phyloP scores from a whole-genome alignment of 371 early-diverging fungal genomes.

The Mucor plumbeus region DNA sequence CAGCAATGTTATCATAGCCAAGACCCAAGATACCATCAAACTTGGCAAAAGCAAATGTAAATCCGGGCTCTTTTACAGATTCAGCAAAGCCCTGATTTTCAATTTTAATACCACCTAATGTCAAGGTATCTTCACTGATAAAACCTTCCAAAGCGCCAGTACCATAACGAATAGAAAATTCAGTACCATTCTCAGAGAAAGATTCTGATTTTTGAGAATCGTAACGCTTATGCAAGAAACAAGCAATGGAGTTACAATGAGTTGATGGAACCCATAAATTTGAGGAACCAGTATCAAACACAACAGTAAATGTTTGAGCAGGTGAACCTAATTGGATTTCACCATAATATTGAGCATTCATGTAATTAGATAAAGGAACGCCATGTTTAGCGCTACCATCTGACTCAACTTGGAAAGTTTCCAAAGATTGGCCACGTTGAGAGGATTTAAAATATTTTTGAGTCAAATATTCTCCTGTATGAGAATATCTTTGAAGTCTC shows the following conservation, averaged over 20 bases:
- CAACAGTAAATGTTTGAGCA: constrained; percentile 86
- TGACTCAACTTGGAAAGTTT: constrained; percentile 50
- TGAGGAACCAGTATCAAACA: constrained; percentile 94
- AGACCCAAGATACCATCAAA: constrained; percentile 96
- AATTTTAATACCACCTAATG: constrained; percentile 72
- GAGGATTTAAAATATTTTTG: constrained; percentile 76
- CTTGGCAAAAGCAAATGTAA: constrained; percentile 82
- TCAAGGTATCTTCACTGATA: constrained; percentile 78
- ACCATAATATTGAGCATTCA: constrained; percentile 96
- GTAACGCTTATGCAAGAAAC: constrained; percentile 86
- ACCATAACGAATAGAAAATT: constrained; percentile 89
- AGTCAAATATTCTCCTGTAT: constrained; percentile 64
- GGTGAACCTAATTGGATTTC: constrained; percentile 87
- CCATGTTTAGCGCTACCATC: constrained; percentile 68
- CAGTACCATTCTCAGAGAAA: constrained; percentile 83
- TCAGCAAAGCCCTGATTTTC: constrained; percentile 87
- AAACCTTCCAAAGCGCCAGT: constrained; percentile 91
- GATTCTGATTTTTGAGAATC: constrained; percentile 74
- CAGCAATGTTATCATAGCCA: constrained; percentile 90
- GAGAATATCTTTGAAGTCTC: constrained; percentile 63
- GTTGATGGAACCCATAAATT: constrained; percentile 96
- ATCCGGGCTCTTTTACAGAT: constrained; percentile 90
- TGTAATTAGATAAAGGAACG: constrained; percentile 87
- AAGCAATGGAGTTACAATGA: constrained; percentile 89
- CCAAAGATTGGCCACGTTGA: constrained; percentile 40